These are phyloP conservation scores for Rhodomyrtus psidioides DNA, from an alignment of 441 rosid genomes.

Conservation along the genomic window DNA sequence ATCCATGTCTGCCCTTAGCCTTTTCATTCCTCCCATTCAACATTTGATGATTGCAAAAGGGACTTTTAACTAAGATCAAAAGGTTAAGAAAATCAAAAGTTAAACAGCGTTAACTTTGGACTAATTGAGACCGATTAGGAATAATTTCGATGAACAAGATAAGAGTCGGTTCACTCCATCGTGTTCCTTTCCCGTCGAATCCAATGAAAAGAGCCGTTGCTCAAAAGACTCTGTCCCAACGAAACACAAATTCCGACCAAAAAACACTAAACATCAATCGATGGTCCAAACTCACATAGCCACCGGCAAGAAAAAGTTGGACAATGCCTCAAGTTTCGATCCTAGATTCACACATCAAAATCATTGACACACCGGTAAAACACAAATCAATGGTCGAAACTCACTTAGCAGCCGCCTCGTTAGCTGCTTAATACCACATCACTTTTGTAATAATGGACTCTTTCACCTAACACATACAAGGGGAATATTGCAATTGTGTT, in stretches of 20 bases:
- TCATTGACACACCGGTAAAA: background rate
- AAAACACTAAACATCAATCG: too few species aligned
- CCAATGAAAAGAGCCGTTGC: background rate
- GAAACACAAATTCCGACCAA: background rate
- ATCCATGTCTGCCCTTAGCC: slow-evolving; percentile 32
- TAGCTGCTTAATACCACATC: background rate
- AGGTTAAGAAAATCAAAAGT: background rate
- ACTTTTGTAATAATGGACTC: background rate
- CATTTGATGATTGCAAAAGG: slow-evolving; percentile 27
- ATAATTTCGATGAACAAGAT: background rate
- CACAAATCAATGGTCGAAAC: background rate
- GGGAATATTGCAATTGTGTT: too few species aligned
- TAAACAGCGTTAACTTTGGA: background rate
- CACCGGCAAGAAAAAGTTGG: background rate
- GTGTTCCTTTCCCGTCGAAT: background rate
- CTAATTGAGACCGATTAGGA: background rate
- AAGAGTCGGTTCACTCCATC: background rate
- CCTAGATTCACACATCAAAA: background rate
- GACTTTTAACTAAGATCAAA: slow-evolving; percentile 10
- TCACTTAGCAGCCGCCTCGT: background rate
- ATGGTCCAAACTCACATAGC: too few species aligned
- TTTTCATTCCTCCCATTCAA: slow-evolving; percentile 25
- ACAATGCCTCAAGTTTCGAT: background rate
- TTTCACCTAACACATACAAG: background rate
- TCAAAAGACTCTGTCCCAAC: background rate